Evolutionary conservation across 768 basidiomycete species (phyloP).

Genomic region (Calocera viscosa): DNA sequence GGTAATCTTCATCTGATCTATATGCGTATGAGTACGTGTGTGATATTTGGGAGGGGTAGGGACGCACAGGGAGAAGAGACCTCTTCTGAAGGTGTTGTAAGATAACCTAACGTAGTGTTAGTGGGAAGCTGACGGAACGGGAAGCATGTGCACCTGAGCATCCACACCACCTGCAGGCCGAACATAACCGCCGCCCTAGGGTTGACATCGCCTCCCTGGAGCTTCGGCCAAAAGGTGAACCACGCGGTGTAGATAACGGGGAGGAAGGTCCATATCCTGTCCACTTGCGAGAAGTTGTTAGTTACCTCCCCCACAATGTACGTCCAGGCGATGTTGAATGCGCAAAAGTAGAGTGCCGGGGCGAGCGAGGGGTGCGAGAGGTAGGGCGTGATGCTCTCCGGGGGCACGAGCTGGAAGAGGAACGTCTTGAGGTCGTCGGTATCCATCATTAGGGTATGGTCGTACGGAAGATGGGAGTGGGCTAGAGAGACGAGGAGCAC

Average conservation of each 20-base stretch:
- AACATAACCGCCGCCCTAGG: slow-evolving; percentile 55
- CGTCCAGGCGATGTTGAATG: slow-evolving; percentile 34
- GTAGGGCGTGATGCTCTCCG: neutral
- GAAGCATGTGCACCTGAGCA: slow-evolving; percentile 36
- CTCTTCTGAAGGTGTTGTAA: slow-evolving; percentile 75
- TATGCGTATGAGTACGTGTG: neutral
- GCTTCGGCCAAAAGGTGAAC: slow-evolving; percentile 63
- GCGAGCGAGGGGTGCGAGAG: slow-evolving; percentile 12
- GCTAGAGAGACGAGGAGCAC: too few relatives aligned
- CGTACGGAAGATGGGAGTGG: neutral
- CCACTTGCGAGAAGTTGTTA: slow-evolving; percentile 75
- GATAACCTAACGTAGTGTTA: slow-evolving; percentile 35
- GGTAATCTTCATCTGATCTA: slow-evolving; percentile 67
- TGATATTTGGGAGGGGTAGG: neutral
- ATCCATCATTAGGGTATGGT: neutral
- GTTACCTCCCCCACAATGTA: slow-evolving; percentile 52
- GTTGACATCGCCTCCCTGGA: slow-evolving; percentile 49
- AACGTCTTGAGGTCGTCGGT: neutral
- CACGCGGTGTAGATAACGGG: slow-evolving; percentile 75
- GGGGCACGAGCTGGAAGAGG: neutral
- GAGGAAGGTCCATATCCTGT: slow-evolving; percentile 60
- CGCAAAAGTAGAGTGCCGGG: slow-evolving; percentile 39
- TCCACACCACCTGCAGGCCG: slow-evolving; percentile 53
- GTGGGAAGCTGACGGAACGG: slow-evolving; percentile 19
- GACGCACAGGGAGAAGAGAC: slow-evolving; percentile 58